Conservation (phyloP, 2,329 filamentous ascomycete species). For the Blumeria graminis region DNA sequence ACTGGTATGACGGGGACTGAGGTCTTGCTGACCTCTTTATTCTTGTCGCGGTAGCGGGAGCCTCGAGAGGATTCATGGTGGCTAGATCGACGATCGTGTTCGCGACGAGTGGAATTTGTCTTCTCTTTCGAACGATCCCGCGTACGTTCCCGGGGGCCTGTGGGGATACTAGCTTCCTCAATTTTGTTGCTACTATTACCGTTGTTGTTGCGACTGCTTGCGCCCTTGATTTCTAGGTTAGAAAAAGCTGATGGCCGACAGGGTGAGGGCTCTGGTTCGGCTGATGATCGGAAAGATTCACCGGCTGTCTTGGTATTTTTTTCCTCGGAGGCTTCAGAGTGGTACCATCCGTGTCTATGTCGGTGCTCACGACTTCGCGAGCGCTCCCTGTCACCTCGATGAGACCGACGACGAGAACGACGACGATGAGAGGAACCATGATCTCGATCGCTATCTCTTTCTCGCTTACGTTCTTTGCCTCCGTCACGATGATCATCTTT, state of each 20-base stretch:
- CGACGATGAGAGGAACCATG: constrained; percentile 17
- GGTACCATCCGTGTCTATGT: constrained; percentile 13
- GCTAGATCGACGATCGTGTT: constrained; percentile 13
- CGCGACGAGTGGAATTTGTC: constrained; percentile 9
- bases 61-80: constrained; percentile 14
- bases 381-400: constrained; percentile 19
- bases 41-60: constrained; percentile 1
- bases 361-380: constrained; percentile 22
- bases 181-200: constrained; percentile 8
- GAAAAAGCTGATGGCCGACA: constrained; percentile 8
- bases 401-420: constrained; percentile 25
- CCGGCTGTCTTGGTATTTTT: constrained; percentile 3
- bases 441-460: constrained; percentile 22
- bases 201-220: constrained; percentile 9
- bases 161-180: constrained; percentile 12
- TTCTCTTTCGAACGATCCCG: constrained; percentile 16
- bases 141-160: constrained; percentile 12
- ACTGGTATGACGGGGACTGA: constrained; percentile 3
- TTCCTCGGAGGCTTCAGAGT: constrained; percentile 8
- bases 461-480: constrained; percentile 24
- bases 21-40: background rate
- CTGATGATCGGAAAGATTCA: constrained; percentile 5
- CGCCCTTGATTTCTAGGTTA: constrained; percentile 15
- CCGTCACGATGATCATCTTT: constrained; percentile 26
- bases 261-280: constrained; percentile 4